Base-by-base conservation (phyloP, 2,329 filamentous ascomycete genomes). In the Didymella pomorum region DNA sequence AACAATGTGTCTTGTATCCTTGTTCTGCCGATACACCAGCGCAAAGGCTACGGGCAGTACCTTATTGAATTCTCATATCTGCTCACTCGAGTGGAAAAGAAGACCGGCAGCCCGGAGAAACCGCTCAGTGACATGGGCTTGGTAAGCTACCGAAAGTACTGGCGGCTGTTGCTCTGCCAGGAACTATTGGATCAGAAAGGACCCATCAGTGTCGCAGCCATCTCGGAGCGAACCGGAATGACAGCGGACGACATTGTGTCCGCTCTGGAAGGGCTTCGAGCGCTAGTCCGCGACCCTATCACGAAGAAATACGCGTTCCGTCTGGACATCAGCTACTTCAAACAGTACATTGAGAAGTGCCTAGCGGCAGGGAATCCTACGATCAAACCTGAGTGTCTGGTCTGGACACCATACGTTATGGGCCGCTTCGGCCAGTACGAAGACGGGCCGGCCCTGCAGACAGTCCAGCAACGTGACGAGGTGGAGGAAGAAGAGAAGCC, bases 1-100 rank as follows among this genome's bases (percentile, higher is more conserved):
- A 98, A 99, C 77, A 99, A 99, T 65, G 95, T 99, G 46, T 97
- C 93, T 9, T 99, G 95, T 77, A 99, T 99, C 67, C 81, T 99
- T 46, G 97, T 96, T 4, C 81, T 99, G 37, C 95, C 95, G 0
- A 97, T 98, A 53, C 95, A 98, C 73, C 94, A 97, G 79, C 89
- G 96, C 54, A 97, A 97, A 76, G 95, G 95, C 56, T 99, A 98
- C 68, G 95, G 96, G 6, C 94, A 97, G 71, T 87, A 98, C 21
- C 85, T 99, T 45, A 99, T 99, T 68, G 95, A 99, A 75, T 99
- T 99, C 75, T 99, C 95, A 1, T 99, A 99, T 73, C 87, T 99
- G 7, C 86, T 99, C 45, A 98, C 96, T 0, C 87, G 93, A 50
- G 92, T 96, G 1, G 95, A 99, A 78, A 86, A 89, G 69, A 97